Conservation (phyloP, 2,329 filamentous ascomycete genomes). For the Verticillium nonalfalfae region DNA sequence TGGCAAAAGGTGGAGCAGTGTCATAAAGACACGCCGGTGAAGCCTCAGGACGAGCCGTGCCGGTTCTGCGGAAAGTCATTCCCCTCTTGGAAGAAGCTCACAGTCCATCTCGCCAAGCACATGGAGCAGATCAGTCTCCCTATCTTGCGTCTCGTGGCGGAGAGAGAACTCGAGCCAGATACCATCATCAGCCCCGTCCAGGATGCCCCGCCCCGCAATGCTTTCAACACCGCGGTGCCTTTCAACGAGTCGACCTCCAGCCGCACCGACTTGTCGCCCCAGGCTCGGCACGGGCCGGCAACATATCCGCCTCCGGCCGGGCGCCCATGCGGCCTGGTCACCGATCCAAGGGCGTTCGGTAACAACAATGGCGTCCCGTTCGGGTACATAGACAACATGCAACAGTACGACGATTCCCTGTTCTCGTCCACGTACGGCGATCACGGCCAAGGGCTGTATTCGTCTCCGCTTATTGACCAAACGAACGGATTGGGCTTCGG, state of each 20-base stretch:
- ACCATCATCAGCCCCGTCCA: constrained; percentile 64
- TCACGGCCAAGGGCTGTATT: constrained; percentile 2
- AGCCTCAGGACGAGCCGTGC: constrained; percentile 71
- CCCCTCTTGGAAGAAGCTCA: constrained; percentile 85
- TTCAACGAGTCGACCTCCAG: constrained; percentile 17
- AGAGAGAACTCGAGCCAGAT: constrained; percentile 47
- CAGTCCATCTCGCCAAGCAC: constrained; percentile 87
- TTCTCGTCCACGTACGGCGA: constrained; percentile 2
- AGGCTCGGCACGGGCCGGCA: neutral
- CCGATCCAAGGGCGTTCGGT: neutral
- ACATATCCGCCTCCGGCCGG: constrained; percentile 3
- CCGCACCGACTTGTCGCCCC: constrained; percentile 20
- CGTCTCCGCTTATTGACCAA: constrained; percentile 4
- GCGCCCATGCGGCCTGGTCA: neutral
- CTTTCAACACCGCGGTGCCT: constrained; percentile 20
- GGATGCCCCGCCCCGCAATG: constrained; percentile 38
- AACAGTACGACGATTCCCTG: constrained; percentile 6
- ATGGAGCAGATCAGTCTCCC: constrained; percentile 90
- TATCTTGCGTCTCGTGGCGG: constrained; percentile 56
- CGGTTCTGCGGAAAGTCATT: constrained; percentile 80
- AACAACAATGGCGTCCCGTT: neutral
- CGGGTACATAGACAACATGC: neutral
- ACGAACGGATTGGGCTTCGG: constrained; percentile 9
- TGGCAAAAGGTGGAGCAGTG: constrained; percentile 76
- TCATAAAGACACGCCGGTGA: constrained; percentile 59